phyloP scores from a whole-genome alignment of 2,329 filamentous ascomycete genomes.

The Decorospora gaudefroyi region DNA sequence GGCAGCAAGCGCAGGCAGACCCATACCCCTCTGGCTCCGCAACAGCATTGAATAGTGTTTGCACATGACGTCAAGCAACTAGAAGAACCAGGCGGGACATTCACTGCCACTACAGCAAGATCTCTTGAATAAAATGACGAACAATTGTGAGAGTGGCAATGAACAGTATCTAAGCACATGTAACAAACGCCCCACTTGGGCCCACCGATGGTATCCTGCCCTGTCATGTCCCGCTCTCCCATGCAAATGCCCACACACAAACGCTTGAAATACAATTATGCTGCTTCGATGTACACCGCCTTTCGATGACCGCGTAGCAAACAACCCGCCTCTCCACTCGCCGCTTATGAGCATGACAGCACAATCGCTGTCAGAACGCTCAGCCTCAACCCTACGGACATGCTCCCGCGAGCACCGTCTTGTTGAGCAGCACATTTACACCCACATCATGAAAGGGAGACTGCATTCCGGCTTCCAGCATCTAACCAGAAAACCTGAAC shows the following conservation, averaged over 20 bases:
- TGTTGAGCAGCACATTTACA: neutral
- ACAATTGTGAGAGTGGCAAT: neutral
- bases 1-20: too few species aligned
- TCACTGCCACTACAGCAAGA: neutral
- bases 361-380: neutral
- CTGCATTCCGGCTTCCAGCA: slow-evolving; percentile 14
- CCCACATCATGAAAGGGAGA: slow-evolving; percentile 7
- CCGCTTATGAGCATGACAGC: slow-evolving; percentile 2
- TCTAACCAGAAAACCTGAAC: slow-evolving; percentile 70
- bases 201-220: slow-evolving; percentile 15
- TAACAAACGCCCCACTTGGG: slow-evolving; percentile 8
- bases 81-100: too few species aligned
- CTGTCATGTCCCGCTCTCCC: slow-evolving; percentile 15
- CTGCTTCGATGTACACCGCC: slow-evolving; percentile 16
- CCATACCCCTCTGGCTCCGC: too few species aligned
- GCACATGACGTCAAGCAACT: too few species aligned
- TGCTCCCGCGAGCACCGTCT: neutral
- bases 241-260: slow-evolving; percentile 27
- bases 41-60: too few species aligned
- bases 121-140: neutral
- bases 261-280: slow-evolving; percentile 24
- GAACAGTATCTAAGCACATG: slow-evolving; percentile 8
- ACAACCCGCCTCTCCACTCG: slow-evolving; percentile 1
- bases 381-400: neutral
- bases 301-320: slow-evolving; percentile 9